Evolutionary conservation across 2,329 filamentous ascomycete species (phyloP).

Genomic region (Coniochaeta prunicola): DNA sequence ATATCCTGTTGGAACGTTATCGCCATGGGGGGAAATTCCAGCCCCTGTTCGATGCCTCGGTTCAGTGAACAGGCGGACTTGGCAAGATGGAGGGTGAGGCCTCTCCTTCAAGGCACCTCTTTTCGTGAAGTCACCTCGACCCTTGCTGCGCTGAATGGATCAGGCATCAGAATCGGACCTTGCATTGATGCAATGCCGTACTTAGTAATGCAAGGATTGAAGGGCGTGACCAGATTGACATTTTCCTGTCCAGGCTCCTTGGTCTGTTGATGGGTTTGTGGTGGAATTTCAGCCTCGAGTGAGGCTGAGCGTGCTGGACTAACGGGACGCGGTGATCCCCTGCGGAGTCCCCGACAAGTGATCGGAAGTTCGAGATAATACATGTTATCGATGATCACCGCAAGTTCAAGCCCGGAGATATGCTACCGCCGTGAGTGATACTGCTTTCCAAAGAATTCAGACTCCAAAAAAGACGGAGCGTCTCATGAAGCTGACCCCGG

Average conservation of each 20-base stretch:
- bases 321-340: not conserved
- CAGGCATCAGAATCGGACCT: not conserved
- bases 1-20: not conserved
- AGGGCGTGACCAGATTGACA: not conserved
- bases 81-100: not conserved
- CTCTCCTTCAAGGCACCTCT: not conserved
- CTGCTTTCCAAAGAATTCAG: too few species aligned
- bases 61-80: not conserved
- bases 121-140: not conserved
- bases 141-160: not conserved
- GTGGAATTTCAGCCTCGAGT: conserved; percentile 1
- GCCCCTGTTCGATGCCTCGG: not conserved
- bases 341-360: not conserved
- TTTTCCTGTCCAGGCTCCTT: not conserved
- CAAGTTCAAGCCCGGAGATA: not conserved
- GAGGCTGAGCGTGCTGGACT: not conserved
- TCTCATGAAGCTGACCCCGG: not conserved
- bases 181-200: too few species aligned
- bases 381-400: not conserved
- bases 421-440: too few species aligned
- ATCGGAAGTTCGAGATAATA: not conserved
- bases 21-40: not conserved
- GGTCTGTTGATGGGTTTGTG: too few species aligned
- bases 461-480: too few species aligned
- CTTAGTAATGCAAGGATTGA: not conserved